A percentile compares a stretch with the other conserved stretches of the same genome.
These are phyloP conservation scores for Peterozyma xylosa DNA, from an alignment of 805 yeast genomes.

Conservation along the genomic window DNA sequence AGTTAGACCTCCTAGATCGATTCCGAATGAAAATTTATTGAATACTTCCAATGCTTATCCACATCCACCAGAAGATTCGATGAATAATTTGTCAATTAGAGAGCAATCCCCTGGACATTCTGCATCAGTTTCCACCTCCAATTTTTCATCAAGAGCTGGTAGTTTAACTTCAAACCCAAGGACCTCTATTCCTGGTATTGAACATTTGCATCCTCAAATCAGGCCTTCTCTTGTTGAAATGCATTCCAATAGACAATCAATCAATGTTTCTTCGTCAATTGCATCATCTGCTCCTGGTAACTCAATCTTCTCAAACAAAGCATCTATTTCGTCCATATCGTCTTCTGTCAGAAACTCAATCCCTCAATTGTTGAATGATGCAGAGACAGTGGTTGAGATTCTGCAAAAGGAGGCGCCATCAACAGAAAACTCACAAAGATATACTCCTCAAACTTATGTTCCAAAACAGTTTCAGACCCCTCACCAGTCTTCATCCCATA, in stretches of 20 bases:
- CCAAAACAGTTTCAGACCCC: conserved; percentile 7
- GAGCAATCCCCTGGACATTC: background rate
- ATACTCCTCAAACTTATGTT: conserved; percentile 6
- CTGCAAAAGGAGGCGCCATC: conserved; percentile 9
- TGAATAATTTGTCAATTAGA: background rate
- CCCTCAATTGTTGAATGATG: conserved; percentile 5
- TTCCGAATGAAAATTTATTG: conserved; percentile 13
- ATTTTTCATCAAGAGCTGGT: background rate
- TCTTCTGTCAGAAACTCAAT: conserved; percentile 3
- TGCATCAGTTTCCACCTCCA: background rate
- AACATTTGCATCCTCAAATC: conserved; percentile 20
- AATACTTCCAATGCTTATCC: background rate
- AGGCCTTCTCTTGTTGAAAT: conserved; percentile 30
- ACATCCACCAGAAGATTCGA: background rate
- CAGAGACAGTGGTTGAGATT: conserved; percentile 6
- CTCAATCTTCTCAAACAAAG: conserved; percentile 30
- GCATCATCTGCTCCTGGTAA: conserved; percentile 1
- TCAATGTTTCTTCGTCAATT: conserved; percentile 4
- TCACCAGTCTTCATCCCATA: background rate
- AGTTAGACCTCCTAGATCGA: conserved; percentile 13
- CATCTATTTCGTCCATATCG: conserved; percentile 24
- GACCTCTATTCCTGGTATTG: conserved; percentile 14
- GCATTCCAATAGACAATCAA: conserved; percentile 14
- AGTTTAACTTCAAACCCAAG: conserved; percentile 1
- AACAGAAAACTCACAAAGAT: background rate